Percentiles rank a stretch among this genome's conserved stretches.
These are phyloP conservation scores for Pleurotus tuoliensis DNA, from an alignment of 768 basidiomycete species.

Conservation along the genomic window DNA sequence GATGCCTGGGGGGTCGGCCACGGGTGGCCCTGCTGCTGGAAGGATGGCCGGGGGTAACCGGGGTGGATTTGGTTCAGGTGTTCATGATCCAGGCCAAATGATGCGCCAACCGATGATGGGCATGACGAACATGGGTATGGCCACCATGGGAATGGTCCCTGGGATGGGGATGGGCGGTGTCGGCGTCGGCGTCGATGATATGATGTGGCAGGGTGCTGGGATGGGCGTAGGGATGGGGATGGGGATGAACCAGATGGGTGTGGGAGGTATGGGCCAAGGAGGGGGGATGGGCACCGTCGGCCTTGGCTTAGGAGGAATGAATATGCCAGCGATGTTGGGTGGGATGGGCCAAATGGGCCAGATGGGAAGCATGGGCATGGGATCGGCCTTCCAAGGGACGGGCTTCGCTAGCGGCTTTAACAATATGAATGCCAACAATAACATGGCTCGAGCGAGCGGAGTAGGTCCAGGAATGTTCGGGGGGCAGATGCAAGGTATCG, in stretches of 20 bases:
- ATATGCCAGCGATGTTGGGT: conserved; percentile 8
- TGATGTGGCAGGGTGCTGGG: conserved; percentile 14
- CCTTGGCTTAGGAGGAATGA: conserved; percentile 15
- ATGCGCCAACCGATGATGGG: conserved; percentile 29
- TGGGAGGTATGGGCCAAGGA: conserved; percentile 9
- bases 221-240: conserved; percentile 21
- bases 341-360: conserved; percentile 25
- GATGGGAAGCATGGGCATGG: conserved; percentile 27
- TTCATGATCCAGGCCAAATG: conserved; percentile 27
- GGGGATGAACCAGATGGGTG: conserved; percentile 20
- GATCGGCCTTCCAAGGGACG: conserved; percentile 23
- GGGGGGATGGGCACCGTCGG: conserved; percentile 14
- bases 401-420: conserved; percentile 16
- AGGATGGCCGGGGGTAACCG: conserved; percentile 11
- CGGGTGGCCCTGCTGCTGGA: conserved; percentile 22
- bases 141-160: conserved; percentile 12
- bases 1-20: conserved; percentile 11
- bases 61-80: conserved; percentile 21
- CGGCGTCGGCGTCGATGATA: conserved; percentile 8
- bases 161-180: conserved; percentile 14
- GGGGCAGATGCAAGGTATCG: conserved; percentile 18
- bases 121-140: conserved; percentile 13
- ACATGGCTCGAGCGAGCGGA: conserved; percentile 29
- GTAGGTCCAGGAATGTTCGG: conserved; percentile 11
- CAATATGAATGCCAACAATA: conserved; percentile 22